Percentiles rank a stretch among this genome's conserved stretches.
These are phyloP conservation scores for Thecaphora thlaspeos DNA, from an alignment of 1,284 basidiomycete genomes.

Conservation along the genomic window DNA sequence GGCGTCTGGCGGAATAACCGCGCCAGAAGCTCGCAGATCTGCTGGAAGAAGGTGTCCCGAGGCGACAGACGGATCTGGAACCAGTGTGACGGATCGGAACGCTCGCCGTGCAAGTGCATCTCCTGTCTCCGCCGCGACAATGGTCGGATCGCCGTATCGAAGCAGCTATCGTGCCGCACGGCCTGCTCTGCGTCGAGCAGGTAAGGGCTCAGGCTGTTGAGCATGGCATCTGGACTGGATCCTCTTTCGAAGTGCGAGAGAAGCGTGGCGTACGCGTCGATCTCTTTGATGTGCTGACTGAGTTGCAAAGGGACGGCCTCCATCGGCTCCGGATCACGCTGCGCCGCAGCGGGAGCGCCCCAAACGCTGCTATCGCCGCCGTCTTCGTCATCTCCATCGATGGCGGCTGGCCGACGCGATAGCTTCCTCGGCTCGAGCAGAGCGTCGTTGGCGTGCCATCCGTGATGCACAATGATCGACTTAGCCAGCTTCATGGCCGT, in stretches of 20 bases:
- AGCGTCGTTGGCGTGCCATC: constrained; percentile 24
- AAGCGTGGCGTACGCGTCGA: constrained; percentile 27
- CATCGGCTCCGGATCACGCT: too few species aligned
- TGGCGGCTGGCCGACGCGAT: background rate
- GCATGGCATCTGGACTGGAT: constrained; percentile 10
- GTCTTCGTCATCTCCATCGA: too few species aligned
- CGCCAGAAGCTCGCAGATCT: constrained; percentile 70
- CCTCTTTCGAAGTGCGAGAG: constrained; percentile 11
- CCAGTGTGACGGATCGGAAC: constrained; percentile 1
- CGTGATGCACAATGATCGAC: constrained; percentile 37
- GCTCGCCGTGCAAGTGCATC: too few species aligned
- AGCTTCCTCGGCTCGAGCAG: constrained; percentile 5
- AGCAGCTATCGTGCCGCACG: constrained; percentile 40
- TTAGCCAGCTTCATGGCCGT: constrained; percentile 38
- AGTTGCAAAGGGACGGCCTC: background rate
- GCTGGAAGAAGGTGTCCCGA: constrained; percentile 73
- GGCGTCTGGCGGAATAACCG: constrained; percentile 81
- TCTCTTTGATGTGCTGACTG: constrained; percentile 6
- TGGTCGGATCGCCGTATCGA: constrained; percentile 12
- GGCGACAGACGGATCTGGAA: constrained; percentile 65
- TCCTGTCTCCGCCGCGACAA: too few species aligned
- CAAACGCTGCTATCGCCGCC: too few species aligned
- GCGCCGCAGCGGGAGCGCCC: constrained; percentile 14
- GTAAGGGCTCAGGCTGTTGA: constrained; percentile 61
- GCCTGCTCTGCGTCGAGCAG: constrained; percentile 73